These are phyloP conservation scores for Butyriboletus loyo DNA, from an alignment of 768 basidiomycete species.

Conservation along the genomic window DNA sequence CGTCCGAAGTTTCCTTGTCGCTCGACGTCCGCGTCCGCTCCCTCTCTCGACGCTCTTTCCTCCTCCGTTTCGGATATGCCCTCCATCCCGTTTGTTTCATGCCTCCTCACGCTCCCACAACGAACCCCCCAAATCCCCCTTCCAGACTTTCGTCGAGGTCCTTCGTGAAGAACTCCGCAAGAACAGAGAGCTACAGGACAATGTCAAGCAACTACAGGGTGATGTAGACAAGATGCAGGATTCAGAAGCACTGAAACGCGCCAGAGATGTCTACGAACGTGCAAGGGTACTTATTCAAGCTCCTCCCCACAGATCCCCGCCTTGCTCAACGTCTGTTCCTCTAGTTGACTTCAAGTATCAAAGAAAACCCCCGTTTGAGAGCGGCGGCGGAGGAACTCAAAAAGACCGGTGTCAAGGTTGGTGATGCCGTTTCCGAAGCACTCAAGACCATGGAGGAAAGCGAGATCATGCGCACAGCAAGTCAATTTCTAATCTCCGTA, in stretches of 20 bases:
- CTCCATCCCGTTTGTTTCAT: slow-evolving; percentile 47
- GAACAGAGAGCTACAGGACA: slow-evolving; percentile 92
- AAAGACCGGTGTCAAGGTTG: slow-evolving; percentile 85
- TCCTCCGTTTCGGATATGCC: slow-evolving; percentile 32
- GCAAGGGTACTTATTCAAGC: slow-evolving; percentile 67
- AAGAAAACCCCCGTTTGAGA: slow-evolving; percentile 89
- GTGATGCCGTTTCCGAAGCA: slow-evolving; percentile 91
- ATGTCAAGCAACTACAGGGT: slow-evolving; percentile 95
- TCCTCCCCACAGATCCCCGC: background rate
- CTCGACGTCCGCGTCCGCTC: slow-evolving; percentile 25
- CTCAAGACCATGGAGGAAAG: slow-evolving; percentile 94
- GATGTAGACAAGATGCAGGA: slow-evolving; percentile 98
- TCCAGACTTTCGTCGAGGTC: slow-evolving; percentile 94
- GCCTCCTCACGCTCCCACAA: slow-evolving; percentile 58
- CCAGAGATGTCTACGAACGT: slow-evolving; percentile 88
- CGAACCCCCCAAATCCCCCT: slow-evolving; percentile 85
- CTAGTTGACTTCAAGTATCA: slow-evolving; percentile 88
- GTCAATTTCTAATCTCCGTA: slow-evolving; percentile 25
- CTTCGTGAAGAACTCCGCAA: slow-evolving; percentile 90
- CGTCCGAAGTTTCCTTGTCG: slow-evolving; percentile 37
- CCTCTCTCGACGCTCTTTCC: slow-evolving; percentile 14
- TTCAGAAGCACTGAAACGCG: slow-evolving; percentile 92
- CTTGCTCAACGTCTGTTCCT: slow-evolving; percentile 3
- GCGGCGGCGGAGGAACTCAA: slow-evolving; percentile 92
- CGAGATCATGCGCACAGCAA: slow-evolving; percentile 81